Conservation (phyloP, 1,139 yeast species). For the Petasospora fabianii region DNA sequence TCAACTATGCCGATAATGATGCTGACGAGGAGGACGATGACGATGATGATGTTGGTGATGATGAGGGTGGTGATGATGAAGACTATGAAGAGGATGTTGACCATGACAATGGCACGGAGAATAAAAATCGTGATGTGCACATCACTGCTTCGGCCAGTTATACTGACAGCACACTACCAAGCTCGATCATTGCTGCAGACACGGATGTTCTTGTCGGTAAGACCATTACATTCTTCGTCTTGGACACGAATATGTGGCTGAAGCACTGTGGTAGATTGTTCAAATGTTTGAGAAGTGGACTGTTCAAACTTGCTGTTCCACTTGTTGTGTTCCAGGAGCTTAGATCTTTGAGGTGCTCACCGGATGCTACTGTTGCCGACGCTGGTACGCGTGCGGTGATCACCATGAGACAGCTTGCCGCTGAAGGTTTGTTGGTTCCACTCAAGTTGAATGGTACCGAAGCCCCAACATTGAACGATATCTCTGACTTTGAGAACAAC, state of each 20-base stretch:
- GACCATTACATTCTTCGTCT: constrained; percentile 51
- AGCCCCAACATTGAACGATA: constrained; percentile 54
- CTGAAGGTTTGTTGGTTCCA: constrained; percentile 56
- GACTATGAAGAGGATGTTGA: constrained; percentile 8
- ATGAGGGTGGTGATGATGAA: constrained; percentile 12
- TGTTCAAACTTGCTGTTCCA: constrained; percentile 60
- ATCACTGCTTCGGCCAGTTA: not conserved
- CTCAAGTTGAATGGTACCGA: constrained; percentile 65
- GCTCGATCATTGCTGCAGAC: constrained; percentile 10
- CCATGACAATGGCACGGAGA: constrained; percentile 5
- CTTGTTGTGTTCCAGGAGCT: constrained; percentile 76
- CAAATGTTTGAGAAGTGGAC: constrained; percentile 61
- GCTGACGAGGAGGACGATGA: constrained; percentile 22
- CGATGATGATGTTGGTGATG: constrained; percentile 12
- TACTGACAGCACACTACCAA: constrained; percentile 12
- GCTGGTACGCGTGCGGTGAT: constrained; percentile 80
- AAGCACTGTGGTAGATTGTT: constrained; percentile 75
- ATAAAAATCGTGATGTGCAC: no score
- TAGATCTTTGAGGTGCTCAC: constrained; percentile 67
- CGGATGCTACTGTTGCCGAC: constrained; percentile 73
- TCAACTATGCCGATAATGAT: constrained; percentile 23
- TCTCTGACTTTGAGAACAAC: constrained; percentile 38
- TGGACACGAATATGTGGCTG: constrained; percentile 79
- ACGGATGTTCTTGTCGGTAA: constrained; percentile 15
- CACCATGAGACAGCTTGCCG: constrained; percentile 62